Conservation (phyloP, 129 eudicot species). For the Oenanthe sinensis region DNA sequence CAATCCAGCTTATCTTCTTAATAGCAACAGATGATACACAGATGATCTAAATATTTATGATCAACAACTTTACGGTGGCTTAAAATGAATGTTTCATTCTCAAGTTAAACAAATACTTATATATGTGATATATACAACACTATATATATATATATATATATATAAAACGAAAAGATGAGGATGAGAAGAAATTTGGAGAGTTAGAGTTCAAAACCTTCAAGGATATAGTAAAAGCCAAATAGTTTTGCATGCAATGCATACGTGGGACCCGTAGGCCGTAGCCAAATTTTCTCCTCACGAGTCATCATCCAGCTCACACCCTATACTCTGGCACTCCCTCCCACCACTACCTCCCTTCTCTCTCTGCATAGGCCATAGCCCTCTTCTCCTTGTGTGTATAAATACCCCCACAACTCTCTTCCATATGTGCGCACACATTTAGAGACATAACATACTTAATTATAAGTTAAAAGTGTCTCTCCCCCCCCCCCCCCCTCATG, state of each 20-base stretch:
- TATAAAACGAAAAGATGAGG: not conserved
- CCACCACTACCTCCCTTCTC: not conserved
- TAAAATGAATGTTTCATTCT: too few species aligned
- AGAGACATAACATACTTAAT: not conserved
- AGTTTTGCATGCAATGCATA: not conserved
- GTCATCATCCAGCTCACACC: not conserved
- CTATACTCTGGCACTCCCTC: slow-evolving; percentile 7
- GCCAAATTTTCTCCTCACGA: not conserved
- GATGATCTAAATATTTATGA: too few species aligned
- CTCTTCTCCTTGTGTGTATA: not conserved
- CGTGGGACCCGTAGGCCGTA: slow-evolving; percentile 21
- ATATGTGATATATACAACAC: too few species aligned
- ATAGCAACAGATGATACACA: too few species aligned
- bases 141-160: too few species aligned
- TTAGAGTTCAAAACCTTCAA: not conserved
- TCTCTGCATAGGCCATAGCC: not conserved
- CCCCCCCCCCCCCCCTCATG: too few species aligned
- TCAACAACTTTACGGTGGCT: too few species aligned
- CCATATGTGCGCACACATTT: not conserved
- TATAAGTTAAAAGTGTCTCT: too few species aligned
- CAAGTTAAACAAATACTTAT: too few species aligned
- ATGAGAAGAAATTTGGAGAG: not conserved
- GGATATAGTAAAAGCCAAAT: not conserved
- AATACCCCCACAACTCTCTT: not conserved
- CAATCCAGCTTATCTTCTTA: too few species aligned